Percentiles rank a stretch among this genome's conserved stretches.
Conservation (phyloP, 768 basidiomycete species). For the Suillus paluster region DNA sequence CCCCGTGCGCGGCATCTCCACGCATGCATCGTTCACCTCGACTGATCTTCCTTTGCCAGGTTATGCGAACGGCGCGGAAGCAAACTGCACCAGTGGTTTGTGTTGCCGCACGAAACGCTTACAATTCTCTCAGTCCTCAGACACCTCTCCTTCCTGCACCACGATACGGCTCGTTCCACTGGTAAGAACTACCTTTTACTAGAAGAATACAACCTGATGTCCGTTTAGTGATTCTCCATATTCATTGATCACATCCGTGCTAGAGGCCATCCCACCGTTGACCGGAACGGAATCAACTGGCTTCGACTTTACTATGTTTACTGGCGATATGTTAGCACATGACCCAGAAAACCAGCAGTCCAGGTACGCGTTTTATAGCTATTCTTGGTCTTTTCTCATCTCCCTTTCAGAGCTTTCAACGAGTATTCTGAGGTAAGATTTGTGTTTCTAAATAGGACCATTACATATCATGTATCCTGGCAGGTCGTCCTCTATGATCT, state of each 20-base stretch:
- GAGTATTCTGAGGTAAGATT: constrained; percentile 61
- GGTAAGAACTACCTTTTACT: constrained; percentile 39
- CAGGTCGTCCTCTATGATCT: constrained; percentile 71
- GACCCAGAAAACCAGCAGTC: constrained; percentile 68
- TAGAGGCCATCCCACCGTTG: constrained; percentile 70
- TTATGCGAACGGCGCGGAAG: constrained; percentile 70
- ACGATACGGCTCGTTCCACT: constrained; percentile 66
- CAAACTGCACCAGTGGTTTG: constrained; percentile 66
- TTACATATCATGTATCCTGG: constrained; percentile 1
- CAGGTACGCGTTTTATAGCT: constrained; percentile 42
- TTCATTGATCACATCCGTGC: constrained; percentile 59
- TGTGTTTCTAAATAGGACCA: constrained; percentile 8
- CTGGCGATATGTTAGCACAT: constrained; percentile 77
- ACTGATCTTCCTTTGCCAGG: constrained; percentile 42
- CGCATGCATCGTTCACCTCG: constrained; percentile 4
- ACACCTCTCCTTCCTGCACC: constrained; percentile 61
- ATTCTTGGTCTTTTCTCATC: constrained; percentile 3
- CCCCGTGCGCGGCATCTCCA: constrained; percentile 49
- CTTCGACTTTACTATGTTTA: constrained; percentile 70
- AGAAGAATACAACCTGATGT: constrained; percentile 16
- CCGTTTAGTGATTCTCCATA: constrained; percentile 61
- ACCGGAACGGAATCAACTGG: constrained; percentile 62
- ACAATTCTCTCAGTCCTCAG: constrained; percentile 56
- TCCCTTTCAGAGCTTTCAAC: constrained; percentile 51
- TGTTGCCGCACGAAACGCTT: constrained; percentile 66